Conservation (phyloP, 805 yeast species). For the Pichia eremophila region DNA sequence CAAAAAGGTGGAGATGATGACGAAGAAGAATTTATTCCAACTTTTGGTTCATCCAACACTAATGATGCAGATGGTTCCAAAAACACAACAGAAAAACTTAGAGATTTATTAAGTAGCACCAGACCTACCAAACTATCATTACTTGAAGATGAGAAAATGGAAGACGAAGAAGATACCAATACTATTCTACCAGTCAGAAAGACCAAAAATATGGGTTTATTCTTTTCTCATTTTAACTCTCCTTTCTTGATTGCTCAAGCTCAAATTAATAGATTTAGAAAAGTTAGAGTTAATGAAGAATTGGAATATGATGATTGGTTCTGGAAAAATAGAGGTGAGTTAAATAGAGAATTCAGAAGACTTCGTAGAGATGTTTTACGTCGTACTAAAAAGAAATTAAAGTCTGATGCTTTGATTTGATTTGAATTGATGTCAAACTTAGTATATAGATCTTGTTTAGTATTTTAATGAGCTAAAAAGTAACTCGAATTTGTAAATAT, state of each 20-base stretch:
- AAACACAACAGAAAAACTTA: conserved; percentile 52
- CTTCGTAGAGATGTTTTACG: conserved; percentile 66
- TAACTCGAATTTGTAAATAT: too few species aligned
- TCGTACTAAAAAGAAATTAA: conserved; percentile 38
- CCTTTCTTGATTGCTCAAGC: conserved; percentile 84
- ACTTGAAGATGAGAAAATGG: not conserved
- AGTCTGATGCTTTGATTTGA: not conserved
- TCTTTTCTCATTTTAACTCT: conserved; percentile 77
- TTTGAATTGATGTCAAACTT: too few species aligned
- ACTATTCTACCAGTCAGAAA: conserved; percentile 27
- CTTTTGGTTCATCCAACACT: conserved; percentile 30
- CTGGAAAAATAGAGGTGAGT: conserved; percentile 74
- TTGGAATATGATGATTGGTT: conserved; percentile 65
- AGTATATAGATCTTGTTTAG: too few species aligned
- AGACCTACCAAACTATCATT: conserved; percentile 4
- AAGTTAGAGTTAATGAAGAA: conserved; percentile 22
- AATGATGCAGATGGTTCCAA: not conserved
- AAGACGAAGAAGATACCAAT: not conserved
- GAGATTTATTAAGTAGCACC: conserved; percentile 46
- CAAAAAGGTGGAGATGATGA: not conserved
- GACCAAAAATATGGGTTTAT: conserved; percentile 40
- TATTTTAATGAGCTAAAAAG: too few species aligned
- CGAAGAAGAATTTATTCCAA: conserved; percentile 49
- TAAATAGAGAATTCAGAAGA: conserved; percentile 66
- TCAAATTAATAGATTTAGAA: conserved; percentile 52